These are phyloP conservation scores for Nothophytophthora sp. DNA, from an alignment of 352 stramenopile genomes.

Conservation along the genomic window DNA sequence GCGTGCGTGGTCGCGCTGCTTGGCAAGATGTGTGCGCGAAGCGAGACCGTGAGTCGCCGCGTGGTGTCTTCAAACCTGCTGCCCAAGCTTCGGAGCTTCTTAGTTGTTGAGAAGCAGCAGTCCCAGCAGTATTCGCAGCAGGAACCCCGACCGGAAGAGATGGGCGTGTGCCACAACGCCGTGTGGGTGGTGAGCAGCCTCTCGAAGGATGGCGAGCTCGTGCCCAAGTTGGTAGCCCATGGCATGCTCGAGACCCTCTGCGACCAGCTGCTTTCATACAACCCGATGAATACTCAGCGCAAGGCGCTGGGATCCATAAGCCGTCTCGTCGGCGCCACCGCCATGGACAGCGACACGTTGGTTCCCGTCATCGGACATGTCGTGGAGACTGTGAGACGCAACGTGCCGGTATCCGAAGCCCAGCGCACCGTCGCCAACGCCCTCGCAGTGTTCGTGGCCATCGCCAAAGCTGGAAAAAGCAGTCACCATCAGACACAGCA, in stretches of 20 bases:
- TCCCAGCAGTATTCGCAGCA: conserved; percentile 12
- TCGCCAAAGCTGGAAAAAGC: conserved; percentile 32
- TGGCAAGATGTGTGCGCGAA: conserved; percentile 53
- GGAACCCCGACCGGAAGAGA: background rate
- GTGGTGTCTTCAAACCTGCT: conserved; percentile 70
- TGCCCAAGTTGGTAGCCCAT: conserved; percentile 59
- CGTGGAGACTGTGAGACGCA: conserved; percentile 38
- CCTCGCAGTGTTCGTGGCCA: conserved; percentile 47
- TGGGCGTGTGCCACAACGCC: conserved; percentile 46
- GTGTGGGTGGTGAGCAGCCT: conserved; percentile 57
- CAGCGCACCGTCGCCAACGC: conserved; percentile 41
- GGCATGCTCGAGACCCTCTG: conserved; percentile 48
- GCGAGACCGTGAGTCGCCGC: conserved; percentile 42
- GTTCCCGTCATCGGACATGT: conserved; percentile 18
- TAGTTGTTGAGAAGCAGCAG: conserved; percentile 22
- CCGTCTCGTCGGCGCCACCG: conserved; percentile 21
- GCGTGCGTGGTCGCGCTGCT: conserved; percentile 44
- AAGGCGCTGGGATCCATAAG: conserved; percentile 47
- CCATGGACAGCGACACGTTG: conserved; percentile 11
- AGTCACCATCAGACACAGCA: conserved; percentile 25
- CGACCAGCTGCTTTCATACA: conserved; percentile 34
- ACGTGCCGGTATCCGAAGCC: conserved; percentile 29
- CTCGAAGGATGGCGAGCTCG: conserved; percentile 64
- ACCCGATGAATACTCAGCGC: conserved; percentile 36
- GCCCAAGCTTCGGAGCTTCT: conserved; percentile 47